Evolutionary conservation across 768 basidiomycete genomes (phyloP), one percentile per base, ranked within the genome.

Genomic region (Tricholomella constricta): DNA sequence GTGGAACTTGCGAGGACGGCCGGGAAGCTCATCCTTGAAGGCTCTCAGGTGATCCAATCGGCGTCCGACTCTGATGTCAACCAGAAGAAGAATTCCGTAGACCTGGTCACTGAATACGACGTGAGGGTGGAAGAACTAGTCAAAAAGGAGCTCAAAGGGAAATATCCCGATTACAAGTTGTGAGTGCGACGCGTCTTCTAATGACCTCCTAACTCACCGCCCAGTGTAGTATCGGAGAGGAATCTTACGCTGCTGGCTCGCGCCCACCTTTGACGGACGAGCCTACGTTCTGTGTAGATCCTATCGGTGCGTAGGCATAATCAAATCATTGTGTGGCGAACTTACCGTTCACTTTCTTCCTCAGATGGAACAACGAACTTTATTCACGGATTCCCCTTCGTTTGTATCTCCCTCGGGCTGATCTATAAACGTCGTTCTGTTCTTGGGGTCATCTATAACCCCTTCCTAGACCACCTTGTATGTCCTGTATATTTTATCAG

Each of bases 201-300:
- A 44, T 23, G 37, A 32, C 23, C 6, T 50, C 11, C 20, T 26
- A 32, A 23, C 32, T 56, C 34, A 48, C 8, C 29, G 29, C 29
- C 10, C 10, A 3, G 31, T 41, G 19, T 48, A 95, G 92, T 70
- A 91, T 98, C 53, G 96, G 96, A 51, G 96, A 99, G 66, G 96
- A 98, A 72, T 89, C 89, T 0, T 94, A 89, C 60, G 84, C 91
- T 8, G 79, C 86, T 4, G 91, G 91, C n/a, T 68, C 78, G 52
- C 78, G 82, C 26, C 77, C 79, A 17, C 78, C 84, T 10, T 70
- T 96, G 51, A 92, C 91, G 1, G 89, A 97, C 61, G 85, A 85
- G 26, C 94, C 94, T 4, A 98, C 96, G 0, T 99, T 90, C 75
- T 97, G 96, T 62, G 91, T 96, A 38, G 95, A 98, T 67, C 95